A percentile compares a stretch with the other conserved stretches of the same genome.
Evolutionary conservation across 2,329 filamentous ascomycete genomes (phyloP).

Genomic region (Ceratocystis diversiconidia): DNA sequence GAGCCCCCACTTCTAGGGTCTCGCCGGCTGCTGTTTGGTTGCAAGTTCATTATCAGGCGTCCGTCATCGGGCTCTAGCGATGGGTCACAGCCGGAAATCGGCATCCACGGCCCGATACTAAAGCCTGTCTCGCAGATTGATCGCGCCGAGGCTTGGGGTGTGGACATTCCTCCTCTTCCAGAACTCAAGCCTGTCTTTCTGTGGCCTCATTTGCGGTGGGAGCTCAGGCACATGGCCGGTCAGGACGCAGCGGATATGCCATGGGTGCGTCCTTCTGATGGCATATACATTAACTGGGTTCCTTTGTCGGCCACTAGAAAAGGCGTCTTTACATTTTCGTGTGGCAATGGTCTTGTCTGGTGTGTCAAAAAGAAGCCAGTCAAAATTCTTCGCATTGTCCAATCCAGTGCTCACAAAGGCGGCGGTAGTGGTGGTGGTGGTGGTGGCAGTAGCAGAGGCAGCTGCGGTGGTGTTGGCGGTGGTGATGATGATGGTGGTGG

Average conservation of each 20-base stretch:
- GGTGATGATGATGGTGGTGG: not conserved
- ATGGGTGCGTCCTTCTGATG: not conserved
- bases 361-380: slow-evolving; percentile 1
- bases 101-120: not conserved
- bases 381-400: not conserved
- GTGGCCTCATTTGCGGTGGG: not conserved
- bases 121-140: not conserved
- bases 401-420: not conserved
- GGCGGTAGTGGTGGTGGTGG: not conserved
- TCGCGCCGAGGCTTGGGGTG: not conserved
- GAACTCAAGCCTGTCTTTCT: not conserved
- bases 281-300: not conserved
- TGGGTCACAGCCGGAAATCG: not conserved
- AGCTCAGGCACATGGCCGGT: not conserved
- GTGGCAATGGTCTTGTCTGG: not conserved
- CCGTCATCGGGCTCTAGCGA: not conserved
- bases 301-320: not conserved
- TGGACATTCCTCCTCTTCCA: not conserved
- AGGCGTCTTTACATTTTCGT: not conserved
- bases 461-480: too few species aligned
- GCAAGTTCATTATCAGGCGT: slow-evolving; percentile 1
- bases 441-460: too few species aligned
- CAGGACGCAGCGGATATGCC: not conserved
- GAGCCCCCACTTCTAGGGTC: not conserved
- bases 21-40: not conserved